Conservation (phyloP, 2,329 filamentous ascomycete genomes). For the Beauveria sp. region DNA sequence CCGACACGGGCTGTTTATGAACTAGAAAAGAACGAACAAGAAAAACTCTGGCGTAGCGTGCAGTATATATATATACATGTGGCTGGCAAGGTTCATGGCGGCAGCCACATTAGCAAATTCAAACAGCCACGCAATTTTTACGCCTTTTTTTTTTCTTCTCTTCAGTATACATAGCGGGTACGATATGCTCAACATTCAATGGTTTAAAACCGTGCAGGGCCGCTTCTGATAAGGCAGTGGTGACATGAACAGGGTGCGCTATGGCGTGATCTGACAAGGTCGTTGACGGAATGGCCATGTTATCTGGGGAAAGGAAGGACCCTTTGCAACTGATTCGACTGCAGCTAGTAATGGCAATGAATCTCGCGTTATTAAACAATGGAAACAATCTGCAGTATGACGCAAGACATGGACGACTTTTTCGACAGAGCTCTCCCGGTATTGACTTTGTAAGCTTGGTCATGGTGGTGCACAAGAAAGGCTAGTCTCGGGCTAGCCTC, state of each 20-base stretch:
- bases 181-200: too few species aligned
- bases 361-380: background rate
- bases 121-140: background rate
- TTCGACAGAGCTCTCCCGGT: too few species aligned
- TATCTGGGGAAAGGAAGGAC: background rate
- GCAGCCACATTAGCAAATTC: background rate
- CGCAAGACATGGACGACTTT: background rate
- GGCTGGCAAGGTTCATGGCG: background rate
- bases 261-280: slow-evolving; percentile 8
- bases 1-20: too few species aligned
- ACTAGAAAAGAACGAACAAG: background rate
- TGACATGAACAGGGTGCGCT: background rate
- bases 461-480: background rate
- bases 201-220: background rate
- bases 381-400: background rate
- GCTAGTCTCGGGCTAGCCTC: background rate
- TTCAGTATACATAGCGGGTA: too few species aligned
- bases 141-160: background rate
- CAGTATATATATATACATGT: background rate
- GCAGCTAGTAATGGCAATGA: background rate
- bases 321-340: background rate
- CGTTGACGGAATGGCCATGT: background rate
- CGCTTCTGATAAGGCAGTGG: slow-evolving; percentile 1
- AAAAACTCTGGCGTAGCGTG: background rate
- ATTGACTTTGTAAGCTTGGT: background rate